Base-by-base conservation (phyloP, 2,329 filamentous ascomycete genomes). In the Penicillium sp. region DNA sequence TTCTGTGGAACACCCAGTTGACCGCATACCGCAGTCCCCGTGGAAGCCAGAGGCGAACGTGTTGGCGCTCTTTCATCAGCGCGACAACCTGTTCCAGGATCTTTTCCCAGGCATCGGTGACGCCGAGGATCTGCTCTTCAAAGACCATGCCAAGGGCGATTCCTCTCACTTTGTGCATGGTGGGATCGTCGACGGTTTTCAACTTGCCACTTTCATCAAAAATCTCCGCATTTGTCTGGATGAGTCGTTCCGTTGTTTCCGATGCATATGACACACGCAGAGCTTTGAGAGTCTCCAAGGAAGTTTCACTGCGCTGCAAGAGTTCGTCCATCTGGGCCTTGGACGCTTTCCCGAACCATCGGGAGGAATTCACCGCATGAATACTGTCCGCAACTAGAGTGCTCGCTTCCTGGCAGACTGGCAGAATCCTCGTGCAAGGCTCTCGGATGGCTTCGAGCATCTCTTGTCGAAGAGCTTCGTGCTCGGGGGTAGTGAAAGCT, bases 61-160 rank as follows among this genome's bases (percentile, higher is more conserved):
- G 65, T 0, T 71, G 75, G 12, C 77, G 75, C 3, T 69, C 66
- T 20, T 74, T 67, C 6, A 79, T 73, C 1, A 81, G 70, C 0
- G 71, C 64, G 0, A 75, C 62, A 2, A 82, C 67, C 12, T 76
- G 71, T 4, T 70, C 67, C 0, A 83, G 64, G 0, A 83, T 61
- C 1, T 61, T 59, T 39, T 79, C 74, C 5, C 75, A 69, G 0
- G 73, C 66, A 0, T 69, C 15, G 66, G 61, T 63, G 10, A 73
- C 57, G 5, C 59, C 62, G 5, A 74, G 52, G 5, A 82, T 71
- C 14, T 78, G 74, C 65, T 83, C 80, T 55, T 83, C 80, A 7
- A 81, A 71, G 4, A 82, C 78, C 78, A 84, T 81, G 14, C 76
- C 75, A 3, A 81, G 61, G 2, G 82, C 70, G n/a, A 83, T 72